phyloP scores from a whole-genome alignment of 495 filamentous ascomycete genomes.

The Talaromyces borbonicus region DNA sequence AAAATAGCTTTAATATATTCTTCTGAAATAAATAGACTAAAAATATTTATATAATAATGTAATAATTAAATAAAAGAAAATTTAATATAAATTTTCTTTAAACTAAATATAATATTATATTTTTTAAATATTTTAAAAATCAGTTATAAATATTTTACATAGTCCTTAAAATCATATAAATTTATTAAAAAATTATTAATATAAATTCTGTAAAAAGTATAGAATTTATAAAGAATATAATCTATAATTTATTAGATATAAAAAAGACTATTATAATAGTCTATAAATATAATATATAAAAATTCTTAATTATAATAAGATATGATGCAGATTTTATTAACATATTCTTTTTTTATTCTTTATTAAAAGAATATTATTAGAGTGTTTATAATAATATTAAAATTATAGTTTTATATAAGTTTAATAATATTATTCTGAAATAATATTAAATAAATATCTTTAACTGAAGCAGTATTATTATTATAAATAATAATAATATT shows the following conservation, averaged over 20 bases:
- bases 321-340: neutral
- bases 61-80: neutral
- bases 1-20: neutral
- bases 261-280: slow-evolving; percentile 3
- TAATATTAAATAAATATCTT: slow-evolving; percentile 6
- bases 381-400: slow-evolving; percentile 7
- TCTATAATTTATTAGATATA: neutral
- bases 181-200: neutral
- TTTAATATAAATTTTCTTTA: neutral
- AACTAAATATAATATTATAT: neutral
- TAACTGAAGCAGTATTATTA: slow-evolving; percentile 2
- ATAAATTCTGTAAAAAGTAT: neutral
- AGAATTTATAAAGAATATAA: neutral
- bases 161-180: neutral
- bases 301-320: slow-evolving; percentile 3
- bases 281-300: slow-evolving; percentile 3
- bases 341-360: neutral
- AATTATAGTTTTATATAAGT: slow-evolving; percentile 13
- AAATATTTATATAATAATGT: neutral
- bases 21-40: neutral
- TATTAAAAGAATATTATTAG: slow-evolving; percentile 1
- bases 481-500: slow-evolving; percentile 7
- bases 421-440: slow-evolving; percentile 1
- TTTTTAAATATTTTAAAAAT: neutral
- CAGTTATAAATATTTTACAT: neutral